A percentile compares a stretch with the other conserved stretches of the same genome.
phyloP scores from a whole-genome alignment of 1,139 yeast genomes.

The Saccharomyces uvarum region DNA sequence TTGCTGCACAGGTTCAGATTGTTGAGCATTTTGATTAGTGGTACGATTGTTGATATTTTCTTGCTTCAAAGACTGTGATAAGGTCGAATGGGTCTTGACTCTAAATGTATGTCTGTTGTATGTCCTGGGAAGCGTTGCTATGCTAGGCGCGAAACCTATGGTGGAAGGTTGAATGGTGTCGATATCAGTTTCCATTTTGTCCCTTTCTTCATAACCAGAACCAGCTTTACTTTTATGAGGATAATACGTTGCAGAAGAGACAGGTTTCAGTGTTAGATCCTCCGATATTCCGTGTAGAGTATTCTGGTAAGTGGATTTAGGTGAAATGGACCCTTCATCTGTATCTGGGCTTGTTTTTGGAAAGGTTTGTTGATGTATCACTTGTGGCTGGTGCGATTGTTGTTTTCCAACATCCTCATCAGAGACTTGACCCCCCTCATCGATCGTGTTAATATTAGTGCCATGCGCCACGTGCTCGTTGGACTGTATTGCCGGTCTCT shows the following conservation, averaged over 20 bases:
- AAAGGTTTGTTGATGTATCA: neutral
- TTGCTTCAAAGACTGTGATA: neutral
- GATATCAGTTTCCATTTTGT: neutral
- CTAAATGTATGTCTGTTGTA: neutral
- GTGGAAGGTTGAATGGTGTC: slow-evolving; percentile 5
- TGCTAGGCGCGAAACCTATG: neutral
- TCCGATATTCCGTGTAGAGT: slow-evolving; percentile 5
- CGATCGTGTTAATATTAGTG: neutral
- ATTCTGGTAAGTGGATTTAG: neutral
- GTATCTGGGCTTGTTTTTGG: neutral
- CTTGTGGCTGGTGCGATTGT: neutral
- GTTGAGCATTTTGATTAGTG: neutral
- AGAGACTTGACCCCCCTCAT: neutral
- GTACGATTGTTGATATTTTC: neutral
- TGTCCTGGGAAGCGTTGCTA: neutral
- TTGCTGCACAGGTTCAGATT: slow-evolving; percentile 2
- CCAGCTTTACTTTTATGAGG: slow-evolving; percentile 43
- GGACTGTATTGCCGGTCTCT: neutral
- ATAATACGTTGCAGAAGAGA: slow-evolving; percentile 59
- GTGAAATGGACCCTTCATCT: neutral
- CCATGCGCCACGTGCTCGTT: neutral
- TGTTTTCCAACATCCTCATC: neutral
- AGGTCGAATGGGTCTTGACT: neutral
- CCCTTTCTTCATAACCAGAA: slow-evolving; percentile 3
- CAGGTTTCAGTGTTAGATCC: slow-evolving; percentile 38